Conservation (phyloP, 2,329 filamentous ascomycete genomes). For the Aspergillus fumigatiaffinis region DNA sequence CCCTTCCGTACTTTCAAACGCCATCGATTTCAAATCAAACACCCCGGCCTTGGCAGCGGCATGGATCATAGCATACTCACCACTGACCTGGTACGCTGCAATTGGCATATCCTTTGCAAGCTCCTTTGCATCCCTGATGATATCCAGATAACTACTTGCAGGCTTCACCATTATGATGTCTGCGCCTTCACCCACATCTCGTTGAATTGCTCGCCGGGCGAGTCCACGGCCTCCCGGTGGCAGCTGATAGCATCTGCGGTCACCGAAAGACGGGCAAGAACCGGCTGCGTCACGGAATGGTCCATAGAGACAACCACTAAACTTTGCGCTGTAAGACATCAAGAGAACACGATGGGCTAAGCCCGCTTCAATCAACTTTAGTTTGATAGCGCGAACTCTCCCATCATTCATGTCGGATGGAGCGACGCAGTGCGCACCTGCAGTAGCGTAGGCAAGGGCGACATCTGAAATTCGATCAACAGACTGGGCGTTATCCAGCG, state of each 20-base stretch:
- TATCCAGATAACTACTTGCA: constrained; percentile 90
- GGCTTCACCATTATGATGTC: constrained; percentile 99
- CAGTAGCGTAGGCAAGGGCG: constrained; percentile 94
- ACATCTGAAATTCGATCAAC: constrained; percentile 95
- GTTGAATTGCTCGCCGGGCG: constrained; percentile 80
- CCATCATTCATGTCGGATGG: constrained; percentile 99
- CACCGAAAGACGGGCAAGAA: constrained; percentile 84
- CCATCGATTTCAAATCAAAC: constrained; percentile 92
- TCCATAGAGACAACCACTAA: constrained; percentile 92
- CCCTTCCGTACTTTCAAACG: constrained; percentile 88
- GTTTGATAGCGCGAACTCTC: constrained; percentile 93
- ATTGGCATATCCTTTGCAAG: constrained; percentile 87
- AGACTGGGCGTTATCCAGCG: constrained; percentile 86
- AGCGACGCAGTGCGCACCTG: constrained; percentile 93
- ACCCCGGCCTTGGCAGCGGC: constrained; percentile 93
- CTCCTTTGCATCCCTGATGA: constrained; percentile 96
- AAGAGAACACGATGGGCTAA: constrained; percentile 86
- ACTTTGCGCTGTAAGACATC: constrained; percentile 98
- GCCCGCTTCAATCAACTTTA: constrained; percentile 92
- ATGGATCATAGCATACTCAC: constrained; percentile 97
- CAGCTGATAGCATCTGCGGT: constrained; percentile 94
- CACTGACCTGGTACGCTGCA: constrained; percentile 94
- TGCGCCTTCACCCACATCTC: constrained; percentile 89
- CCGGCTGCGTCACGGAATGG: constrained; percentile 96
- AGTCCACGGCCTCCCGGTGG: constrained; percentile 88